Evolutionary conservation across 768 basidiomycete genomes (phyloP).

Genomic region (Xerocomellus dryophilus): DNA sequence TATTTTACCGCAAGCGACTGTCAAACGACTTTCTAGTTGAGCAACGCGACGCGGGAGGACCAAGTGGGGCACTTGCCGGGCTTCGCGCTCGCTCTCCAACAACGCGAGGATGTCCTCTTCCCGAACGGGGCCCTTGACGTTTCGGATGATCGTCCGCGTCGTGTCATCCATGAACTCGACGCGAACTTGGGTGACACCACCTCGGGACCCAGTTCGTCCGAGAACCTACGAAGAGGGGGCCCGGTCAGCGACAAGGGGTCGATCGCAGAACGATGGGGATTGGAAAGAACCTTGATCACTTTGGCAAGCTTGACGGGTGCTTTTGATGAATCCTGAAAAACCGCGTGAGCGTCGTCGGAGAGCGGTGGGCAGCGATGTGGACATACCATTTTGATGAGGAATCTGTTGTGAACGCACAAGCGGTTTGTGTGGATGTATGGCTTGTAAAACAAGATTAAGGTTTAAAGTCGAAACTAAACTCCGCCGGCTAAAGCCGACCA

Average conservation of each 20-base stretch:
- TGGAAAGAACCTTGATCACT: slow-evolving; percentile 81
- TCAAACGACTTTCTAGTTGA: background rate
- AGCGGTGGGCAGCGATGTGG: background rate
- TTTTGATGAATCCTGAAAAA: slow-evolving; percentile 74
- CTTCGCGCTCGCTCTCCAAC: slow-evolving; percentile 98
- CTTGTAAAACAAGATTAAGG: slow-evolving; percentile 22
- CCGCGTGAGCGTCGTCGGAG: background rate
- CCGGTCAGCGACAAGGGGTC: background rate
- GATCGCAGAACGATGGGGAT: background rate
- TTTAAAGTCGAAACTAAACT: slow-evolving; percentile 10
- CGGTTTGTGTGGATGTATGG: slow-evolving; percentile 12
- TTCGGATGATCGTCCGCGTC: slow-evolving; percentile 93
- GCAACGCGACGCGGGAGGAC: background rate
- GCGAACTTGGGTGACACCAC: slow-evolving; percentile 98
- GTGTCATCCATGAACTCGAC: slow-evolving; percentile 99
- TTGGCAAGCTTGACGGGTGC: slow-evolving; percentile 95
- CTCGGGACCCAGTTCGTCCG: slow-evolving; percentile 97
- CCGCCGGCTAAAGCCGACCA: slow-evolving; percentile 20
- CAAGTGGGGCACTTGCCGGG: slow-evolving; percentile 64
- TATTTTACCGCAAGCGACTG: slow-evolving; percentile 25
- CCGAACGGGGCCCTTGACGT: slow-evolving; percentile 97
- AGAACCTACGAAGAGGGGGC: slow-evolving; percentile 62
- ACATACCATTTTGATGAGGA: slow-evolving; percentile 26
- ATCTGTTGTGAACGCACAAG: background rate
- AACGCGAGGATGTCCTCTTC: slow-evolving; percentile 96